A percentile compares a stretch with the other conserved stretches of the same genome.
These are phyloP conservation scores for Phyllosticta paracitricarpa DNA, from an alignment of 2,329 filamentous ascomycete genomes.

Conservation along the genomic window DNA sequence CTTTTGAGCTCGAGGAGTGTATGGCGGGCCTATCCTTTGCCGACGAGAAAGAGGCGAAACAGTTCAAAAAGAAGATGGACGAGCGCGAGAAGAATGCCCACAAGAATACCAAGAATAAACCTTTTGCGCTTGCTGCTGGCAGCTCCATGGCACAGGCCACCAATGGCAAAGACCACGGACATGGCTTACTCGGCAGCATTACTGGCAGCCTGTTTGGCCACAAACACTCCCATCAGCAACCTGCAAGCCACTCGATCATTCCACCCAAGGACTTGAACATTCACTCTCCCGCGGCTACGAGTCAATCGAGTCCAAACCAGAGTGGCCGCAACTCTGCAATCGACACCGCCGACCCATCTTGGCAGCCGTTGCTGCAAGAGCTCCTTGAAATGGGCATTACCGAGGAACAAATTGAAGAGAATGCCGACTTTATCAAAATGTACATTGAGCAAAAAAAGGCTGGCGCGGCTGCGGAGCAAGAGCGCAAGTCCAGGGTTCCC, in stretches of 20 bases:
- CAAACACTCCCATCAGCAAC: slow-evolving; percentile 34
- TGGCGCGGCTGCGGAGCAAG: slow-evolving; percentile 35
- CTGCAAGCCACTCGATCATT: slow-evolving; percentile 37
- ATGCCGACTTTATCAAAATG: slow-evolving; percentile 57
- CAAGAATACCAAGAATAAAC: slow-evolving; percentile 71
- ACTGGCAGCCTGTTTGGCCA: slow-evolving; percentile 40
- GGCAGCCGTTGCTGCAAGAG: slow-evolving; percentile 51
- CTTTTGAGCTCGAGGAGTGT: slow-evolving; percentile 90
- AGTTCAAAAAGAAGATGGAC: slow-evolving; percentile 95
- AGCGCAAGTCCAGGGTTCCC: slow-evolving; percentile 45
- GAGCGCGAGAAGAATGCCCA: slow-evolving; percentile 92
- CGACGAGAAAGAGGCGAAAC: slow-evolving; percentile 95
- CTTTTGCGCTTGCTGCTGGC: slow-evolving; percentile 48
- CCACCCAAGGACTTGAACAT: slow-evolving; percentile 34
- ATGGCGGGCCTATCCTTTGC: slow-evolving; percentile 83
- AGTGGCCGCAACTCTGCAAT: slow-evolving; percentile 38
- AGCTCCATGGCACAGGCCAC: slow-evolving; percentile 16
- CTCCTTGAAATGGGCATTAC: slow-evolving; percentile 56
- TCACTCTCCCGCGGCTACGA: slow-evolving; percentile 25
- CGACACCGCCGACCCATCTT: slow-evolving; percentile 52
- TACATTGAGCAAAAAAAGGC: slow-evolving; percentile 57
- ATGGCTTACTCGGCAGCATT: slow-evolving; percentile 35
- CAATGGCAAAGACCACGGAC: slow-evolving; percentile 19
- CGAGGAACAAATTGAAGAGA: slow-evolving; percentile 56
- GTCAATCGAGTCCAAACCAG: slow-evolving; percentile 22